A percentile compares a stretch with the other conserved stretches of the same genome.
These are phyloP conservation scores for Sodiomyces alkalinus DNA, from an alignment of 2,329 filamentous ascomycete genomes.

Conservation along the genomic window DNA sequence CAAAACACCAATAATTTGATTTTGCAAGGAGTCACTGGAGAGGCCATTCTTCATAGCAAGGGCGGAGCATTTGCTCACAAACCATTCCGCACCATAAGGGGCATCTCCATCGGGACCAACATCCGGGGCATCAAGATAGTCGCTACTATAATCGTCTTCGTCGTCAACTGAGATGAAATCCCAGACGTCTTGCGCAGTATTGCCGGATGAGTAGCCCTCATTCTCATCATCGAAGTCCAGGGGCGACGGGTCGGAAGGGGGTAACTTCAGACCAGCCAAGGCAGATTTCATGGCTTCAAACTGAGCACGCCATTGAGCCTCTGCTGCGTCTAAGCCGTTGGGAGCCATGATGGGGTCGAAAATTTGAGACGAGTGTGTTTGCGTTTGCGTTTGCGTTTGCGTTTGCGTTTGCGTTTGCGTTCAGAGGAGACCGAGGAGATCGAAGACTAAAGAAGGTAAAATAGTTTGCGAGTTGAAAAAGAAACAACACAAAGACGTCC, in stretches of 20 bases:
- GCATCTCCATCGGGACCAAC: constrained; percentile 13
- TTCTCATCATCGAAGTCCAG: constrained; percentile 52
- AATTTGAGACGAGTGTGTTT: too few species aligned
- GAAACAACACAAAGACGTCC: too few species aligned
- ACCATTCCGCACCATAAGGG: constrained; percentile 52
- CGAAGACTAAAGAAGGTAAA: too few species aligned
- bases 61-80: constrained; percentile 50
- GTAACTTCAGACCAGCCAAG: constrained; percentile 54
- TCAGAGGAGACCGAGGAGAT: too few species aligned
- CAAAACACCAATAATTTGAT: constrained; percentile 64
- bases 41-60: constrained; percentile 54
- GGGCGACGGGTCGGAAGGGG: constrained; percentile 18
- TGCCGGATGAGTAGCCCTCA: constrained; percentile 37
- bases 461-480: too few species aligned
- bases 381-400: too few species aligned
- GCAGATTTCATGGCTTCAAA: constrained; percentile 76
- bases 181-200: constrained; percentile 73
- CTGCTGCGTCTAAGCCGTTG: constrained; percentile 21
- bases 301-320: constrained; percentile 68
- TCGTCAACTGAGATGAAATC: constrained; percentile 72
- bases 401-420: too few species aligned
- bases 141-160: constrained; percentile 46
- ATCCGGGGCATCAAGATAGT: constrained; percentile 23
- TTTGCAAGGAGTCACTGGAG: constrained; percentile 52
- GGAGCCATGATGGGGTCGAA: constrained; percentile 20